Evolutionary conservation across 164 flowering plant genomes (phyloP).

Genomic region (Cinnamomum chago): DNA sequence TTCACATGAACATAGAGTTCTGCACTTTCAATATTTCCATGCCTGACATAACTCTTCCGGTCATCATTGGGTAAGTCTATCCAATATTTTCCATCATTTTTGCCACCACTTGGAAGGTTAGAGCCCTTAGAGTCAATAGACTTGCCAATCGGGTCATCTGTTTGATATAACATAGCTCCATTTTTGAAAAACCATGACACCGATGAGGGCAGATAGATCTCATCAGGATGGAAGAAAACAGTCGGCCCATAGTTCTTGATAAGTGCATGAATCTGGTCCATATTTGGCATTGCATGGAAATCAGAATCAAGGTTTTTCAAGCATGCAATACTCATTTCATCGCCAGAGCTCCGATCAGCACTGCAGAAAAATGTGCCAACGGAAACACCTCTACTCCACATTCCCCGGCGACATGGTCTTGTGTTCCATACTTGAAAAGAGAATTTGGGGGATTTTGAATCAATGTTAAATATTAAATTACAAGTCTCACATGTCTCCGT

Average conservation of each 20-base stretch:
- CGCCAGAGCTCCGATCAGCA: slow-evolving; percentile 24
- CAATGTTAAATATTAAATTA: slow-evolving; percentile 26
- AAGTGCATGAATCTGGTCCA: slow-evolving; percentile 71
- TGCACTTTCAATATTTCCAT: slow-evolving; percentile 66
- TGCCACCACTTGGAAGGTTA: slow-evolving; percentile 67
- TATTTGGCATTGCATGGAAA: slow-evolving; percentile 70
- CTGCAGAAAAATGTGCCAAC: slow-evolving; percentile 81
- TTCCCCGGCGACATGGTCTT: slow-evolving; percentile 64
- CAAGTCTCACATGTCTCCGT: slow-evolving; percentile 63
- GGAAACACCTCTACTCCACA: slow-evolving; percentile 54
- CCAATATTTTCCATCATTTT: slow-evolving; percentile 80
- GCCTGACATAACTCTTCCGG: slow-evolving; percentile 30
- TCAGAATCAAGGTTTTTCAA: slow-evolving; percentile 52
- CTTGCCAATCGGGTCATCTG: slow-evolving; percentile 27
- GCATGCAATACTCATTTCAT: slow-evolving; percentile 49
- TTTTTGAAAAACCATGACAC: slow-evolving; percentile 81
- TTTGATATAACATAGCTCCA: slow-evolving; percentile 55
- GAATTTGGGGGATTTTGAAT: slow-evolving; percentile 5
- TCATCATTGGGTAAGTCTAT: slow-evolving; percentile 66
- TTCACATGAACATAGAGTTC: slow-evolving; percentile 83
- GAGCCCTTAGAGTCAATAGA: slow-evolving; percentile 49
- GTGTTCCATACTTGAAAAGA: slow-evolving; percentile 59
- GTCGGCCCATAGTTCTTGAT: slow-evolving; percentile 78
- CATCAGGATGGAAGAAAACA: slow-evolving; percentile 79
- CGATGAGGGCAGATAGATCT: slow-evolving; percentile 75